Evolutionary conservation across 1,284 basidiomycete species (phyloP), one percentile per base, ranked within the genome.

Genomic region (Neotropicomus parvogracilis): DNA sequence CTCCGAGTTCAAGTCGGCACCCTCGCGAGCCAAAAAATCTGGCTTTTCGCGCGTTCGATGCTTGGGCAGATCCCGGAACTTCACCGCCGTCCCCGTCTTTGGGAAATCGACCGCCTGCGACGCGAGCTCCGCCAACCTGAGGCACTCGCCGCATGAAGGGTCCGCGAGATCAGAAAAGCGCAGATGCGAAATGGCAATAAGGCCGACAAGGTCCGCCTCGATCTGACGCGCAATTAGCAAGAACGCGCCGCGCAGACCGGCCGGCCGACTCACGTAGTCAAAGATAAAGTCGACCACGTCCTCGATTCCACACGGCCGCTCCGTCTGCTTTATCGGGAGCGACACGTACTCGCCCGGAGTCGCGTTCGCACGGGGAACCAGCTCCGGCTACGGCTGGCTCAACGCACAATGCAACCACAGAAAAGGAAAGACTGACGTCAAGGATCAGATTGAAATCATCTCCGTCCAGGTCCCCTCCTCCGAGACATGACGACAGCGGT

Each of bases 31-130:
- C 4, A 74, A 58, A 58, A 72, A 78, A 46, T 77, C 75, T 4
- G 75, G 75, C 58, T 52, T 56, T 41, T 50, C 32, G 43, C 58
- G 40, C 2, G 49, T 57, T 55, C 32, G 69, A 9, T 69, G 65
- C 57, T 57, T 75, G 1, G 85, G 85, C 13, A 87, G 76, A 6
- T 62, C 53, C 2, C 59, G 36, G 26, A 75, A 55, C 6, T 63
- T 61, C 7, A 87, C 83, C 1, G 84, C 75, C 6, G 74, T 71
- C 10, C 84, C 82, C 51, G 74, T 83, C 67, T 81, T 83, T 3
- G 74, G 79, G 58, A 78, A 91, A 70, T 85, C 85, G 2, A 83
- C 85, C 20, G 81, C 84, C 54, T 81, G 72, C 56, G 87, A 80
- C 62, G 87, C 88, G 19, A 87, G 66, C 37, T 75, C 67, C 1